These are phyloP conservation scores for Pythium chondricola DNA, from an alignment of 352 stramenopile genomes.

Conservation along the genomic window DNA sequence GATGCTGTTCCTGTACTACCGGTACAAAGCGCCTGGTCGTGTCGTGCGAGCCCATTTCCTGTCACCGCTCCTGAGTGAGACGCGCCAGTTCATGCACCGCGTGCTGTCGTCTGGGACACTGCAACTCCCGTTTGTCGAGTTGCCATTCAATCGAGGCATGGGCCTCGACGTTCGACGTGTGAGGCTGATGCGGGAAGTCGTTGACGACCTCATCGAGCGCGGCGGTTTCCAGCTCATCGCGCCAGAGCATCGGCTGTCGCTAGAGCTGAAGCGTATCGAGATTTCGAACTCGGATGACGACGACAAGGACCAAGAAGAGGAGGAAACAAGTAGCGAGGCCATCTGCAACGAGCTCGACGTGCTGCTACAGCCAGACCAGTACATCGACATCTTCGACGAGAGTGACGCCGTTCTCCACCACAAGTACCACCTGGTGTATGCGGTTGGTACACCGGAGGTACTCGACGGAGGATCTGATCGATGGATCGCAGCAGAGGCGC, in stretches of 20 bases:
- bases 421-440: conserved; percentile 87
- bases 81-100: conserved; percentile 53
- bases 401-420: conserved; percentile 83
- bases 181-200: conserved; percentile 23
- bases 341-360: conserved; percentile 19
- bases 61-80: conserved; percentile 52
- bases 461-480: conserved; percentile 46
- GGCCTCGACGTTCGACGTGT: conserved; percentile 23
- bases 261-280: conserved; percentile 79
- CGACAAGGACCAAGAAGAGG: no score
- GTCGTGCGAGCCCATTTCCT: conserved; percentile 64
- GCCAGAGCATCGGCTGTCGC: conserved; percentile 83
- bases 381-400: conserved; percentile 85
- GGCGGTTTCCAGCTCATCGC: conserved; percentile 66
- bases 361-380: conserved; percentile 42
- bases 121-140: conserved; percentile 38
- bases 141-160: conserved; percentile 66
- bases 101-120: conserved; percentile 39
- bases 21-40: conserved; percentile 3
- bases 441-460: conserved; percentile 38
- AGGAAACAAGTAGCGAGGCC: conserved; percentile 1
- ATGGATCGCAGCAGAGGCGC: conserved; percentile 48
- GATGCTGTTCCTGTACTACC: conserved; percentile 81
- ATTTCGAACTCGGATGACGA: no score
- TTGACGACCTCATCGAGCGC: conserved; percentile 28